Evolutionary conservation across 257 asterid genomes (phyloP).

Genomic region (Sherardia arvensis): DNA sequence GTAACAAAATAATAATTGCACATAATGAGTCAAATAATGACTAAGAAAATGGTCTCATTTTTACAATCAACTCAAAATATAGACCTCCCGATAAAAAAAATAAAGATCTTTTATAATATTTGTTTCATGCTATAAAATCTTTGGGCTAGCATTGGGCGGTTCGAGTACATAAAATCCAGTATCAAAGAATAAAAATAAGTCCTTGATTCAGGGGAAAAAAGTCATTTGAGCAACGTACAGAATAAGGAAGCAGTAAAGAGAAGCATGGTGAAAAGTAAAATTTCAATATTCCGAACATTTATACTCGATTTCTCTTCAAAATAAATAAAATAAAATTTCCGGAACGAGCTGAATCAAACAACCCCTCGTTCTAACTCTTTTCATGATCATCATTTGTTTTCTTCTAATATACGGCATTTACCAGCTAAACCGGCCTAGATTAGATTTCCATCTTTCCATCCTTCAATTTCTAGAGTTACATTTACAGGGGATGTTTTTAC

Average conservation of each 20-base stretch:
- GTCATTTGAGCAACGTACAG: neutral
- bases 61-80: too few species aligned
- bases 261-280: neutral
- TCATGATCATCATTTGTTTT: neutral
- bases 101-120: too few species aligned
- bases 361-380: neutral
- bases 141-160: too few species aligned
- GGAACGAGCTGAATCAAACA: neutral
- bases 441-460: slow-evolving; percentile 6
- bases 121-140: too few species aligned
- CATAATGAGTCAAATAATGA: too few species aligned
- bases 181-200: too few species aligned
- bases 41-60: too few species aligned
- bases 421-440: neutral
- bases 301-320: neutral
- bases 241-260: neutral
- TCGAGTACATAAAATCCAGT: too few species aligned
- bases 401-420: neutral
- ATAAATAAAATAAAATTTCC: neutral
- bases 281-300: neutral
- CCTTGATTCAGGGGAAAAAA: too few species aligned
- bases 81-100: too few species aligned
- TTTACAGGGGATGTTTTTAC: neutral
- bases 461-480: neutral
- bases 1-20: too few species aligned